phyloP scores from a whole-genome alignment of 805 yeast species.

The Myxozyma neotropica region DNA sequence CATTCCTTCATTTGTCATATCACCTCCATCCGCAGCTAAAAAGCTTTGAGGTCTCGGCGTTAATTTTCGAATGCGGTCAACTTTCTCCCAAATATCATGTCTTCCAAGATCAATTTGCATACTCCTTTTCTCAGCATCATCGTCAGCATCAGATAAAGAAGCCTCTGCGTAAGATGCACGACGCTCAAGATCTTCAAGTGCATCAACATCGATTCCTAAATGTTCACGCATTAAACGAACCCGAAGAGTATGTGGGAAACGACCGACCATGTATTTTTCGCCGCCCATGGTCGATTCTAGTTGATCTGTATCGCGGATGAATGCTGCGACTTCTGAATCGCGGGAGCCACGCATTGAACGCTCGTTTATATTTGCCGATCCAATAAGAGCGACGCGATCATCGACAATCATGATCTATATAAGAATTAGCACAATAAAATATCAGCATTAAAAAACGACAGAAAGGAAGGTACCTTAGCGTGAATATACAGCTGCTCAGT shows the following conservation, averaged over 20 bases:
- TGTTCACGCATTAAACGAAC: slow-evolving; percentile 96
- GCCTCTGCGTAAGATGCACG: slow-evolving; percentile 40
- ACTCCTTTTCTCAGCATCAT: neutral
- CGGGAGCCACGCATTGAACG: slow-evolving; percentile 92
- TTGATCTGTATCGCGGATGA: slow-evolving; percentile 80
- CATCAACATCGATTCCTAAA: slow-evolving; percentile 88
- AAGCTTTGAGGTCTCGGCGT: slow-evolving; percentile 1
- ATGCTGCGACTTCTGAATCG: slow-evolving; percentile 92
- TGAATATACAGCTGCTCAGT: slow-evolving; percentile 94
- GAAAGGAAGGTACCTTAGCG: slow-evolving; percentile 60
- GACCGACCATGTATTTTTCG: slow-evolving; percentile 74
- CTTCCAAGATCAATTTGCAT: slow-evolving; percentile 11
- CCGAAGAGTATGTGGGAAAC: slow-evolving; percentile 85
- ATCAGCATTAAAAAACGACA: too few relatives aligned
- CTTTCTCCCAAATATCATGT: slow-evolving; percentile 25
- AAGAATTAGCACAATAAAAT: too few relatives aligned
- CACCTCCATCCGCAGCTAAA: slow-evolving; percentile 2
- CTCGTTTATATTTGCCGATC: slow-evolving; percentile 96
- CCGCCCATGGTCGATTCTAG: slow-evolving; percentile 78
- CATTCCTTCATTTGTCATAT: slow-evolving; percentile 18
- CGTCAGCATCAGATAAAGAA: neutral
- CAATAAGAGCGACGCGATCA: slow-evolving; percentile 90
- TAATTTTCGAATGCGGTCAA: slow-evolving; percentile 14
- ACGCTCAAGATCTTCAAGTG: slow-evolving; percentile 77
- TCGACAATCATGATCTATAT: slow-evolving; percentile 68